Base-by-base conservation (phyloP, 257 asterid species). In the Nicotiana knightiana region DNA sequence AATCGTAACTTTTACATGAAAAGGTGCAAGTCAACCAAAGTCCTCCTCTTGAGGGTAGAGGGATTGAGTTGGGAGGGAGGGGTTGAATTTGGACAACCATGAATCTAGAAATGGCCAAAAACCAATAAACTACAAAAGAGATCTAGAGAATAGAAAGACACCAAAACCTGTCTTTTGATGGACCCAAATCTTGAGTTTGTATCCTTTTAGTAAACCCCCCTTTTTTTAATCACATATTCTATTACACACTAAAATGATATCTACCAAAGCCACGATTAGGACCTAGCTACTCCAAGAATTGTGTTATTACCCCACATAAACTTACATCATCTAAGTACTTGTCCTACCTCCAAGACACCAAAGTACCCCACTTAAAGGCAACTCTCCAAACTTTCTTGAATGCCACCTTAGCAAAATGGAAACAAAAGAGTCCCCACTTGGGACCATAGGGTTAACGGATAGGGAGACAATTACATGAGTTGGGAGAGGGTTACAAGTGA, bases 391-490 rank as follows among this genome's bases (percentile, higher is more conserved):
- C 43, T 73, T 73, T 73, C 62, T 67, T 67, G 75, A 67, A 67
- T 67, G 48, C 75, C 51, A 67, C 75, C 51, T 67, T 48, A 62
- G 15, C 37, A 67, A 87, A 17, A 51, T 83, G 67, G 84, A 85
- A 76, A 84, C 76, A 81, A 65, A 28, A 17, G 43, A 88, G 93
- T 70, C 94, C 97, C 98, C 94, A 94, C 92, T 39, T 77, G 88
- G 82, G 82, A 83, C 83, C 85, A 85, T 79, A 82, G 82, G 80
- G 82, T 39, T 58, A 51, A 62, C n/a, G 64, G 65, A 65, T 46
- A 39, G 77, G 81, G 82, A 84, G 87, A 86, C 87, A 86, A 71
- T 35, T 88, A 61, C 79, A 88, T 81, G 33, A 86, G 79, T 73
- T 48, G 39, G 85, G 85, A 81, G 83, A 87, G 83, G 89, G 88